Base-by-base conservation (phyloP, 2,329 filamentous ascomycete genomes). In the Fusarium begoniae region DNA sequence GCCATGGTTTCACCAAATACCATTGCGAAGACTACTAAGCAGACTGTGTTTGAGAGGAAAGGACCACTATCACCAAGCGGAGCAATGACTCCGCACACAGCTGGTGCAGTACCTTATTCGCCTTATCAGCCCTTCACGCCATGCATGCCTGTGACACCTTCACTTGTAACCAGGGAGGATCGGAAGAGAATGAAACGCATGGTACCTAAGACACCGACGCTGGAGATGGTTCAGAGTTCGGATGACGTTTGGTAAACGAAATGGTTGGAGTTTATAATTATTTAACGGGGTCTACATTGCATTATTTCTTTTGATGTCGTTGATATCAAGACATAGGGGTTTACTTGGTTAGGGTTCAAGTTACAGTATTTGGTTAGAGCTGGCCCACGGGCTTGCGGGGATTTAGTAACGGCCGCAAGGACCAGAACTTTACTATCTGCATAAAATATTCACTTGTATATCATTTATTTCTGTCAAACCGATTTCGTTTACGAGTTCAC, bases 51-150 rank as follows among this genome's bases (percentile, higher is more conserved):
- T 70, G 90, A 92, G 77, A 85, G 90, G 38, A 84, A 82, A 28
- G 84, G 82, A 1, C 87, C 88, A 4, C 77, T 89, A 63, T 89
- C 89, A 7, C 90, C 91, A 6, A 83, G 82, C 1, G 89, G 88
- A 2, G 85, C 90, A 30, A 88, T 88, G 51, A 92, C 90, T 6
- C 93, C 92, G 0, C 89, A 85, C 80, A 90, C 88, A 4, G 90
- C 88, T 9, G 86, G 85, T 28, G 87, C 90, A 3, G 88, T 91
- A 28, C 93, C 93, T 4, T 95, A 95, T 81, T 90, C 89, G 63
- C 92, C 93, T 0, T 96, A 95, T 76, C 93, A 95, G 84, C 93
- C 93, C 2, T 93, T 91, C 79, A 93, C 91, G 12, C 92, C 93
- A 3, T 86, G 93, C 54, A 88, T 94, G 57, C 93, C 93, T 3